Conservation (phyloP, 2,329 filamentous ascomycete genomes). For the Leptosphaerulina australis region DNA sequence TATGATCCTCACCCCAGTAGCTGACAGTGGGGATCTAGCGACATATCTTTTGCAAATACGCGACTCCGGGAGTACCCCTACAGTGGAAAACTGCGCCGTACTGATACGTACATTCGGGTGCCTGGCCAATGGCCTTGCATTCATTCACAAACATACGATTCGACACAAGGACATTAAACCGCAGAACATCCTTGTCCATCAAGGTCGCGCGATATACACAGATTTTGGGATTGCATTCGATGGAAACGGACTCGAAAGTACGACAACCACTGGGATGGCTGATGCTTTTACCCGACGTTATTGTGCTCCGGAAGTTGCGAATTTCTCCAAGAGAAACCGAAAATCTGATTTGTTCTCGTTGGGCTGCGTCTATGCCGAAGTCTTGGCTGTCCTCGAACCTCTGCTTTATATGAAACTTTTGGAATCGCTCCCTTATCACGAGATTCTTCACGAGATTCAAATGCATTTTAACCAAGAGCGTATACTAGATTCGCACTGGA, state of each 20-base stretch:
- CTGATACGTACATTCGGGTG: constrained; percentile 13
- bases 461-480: too few relatives aligned
- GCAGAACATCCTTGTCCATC: constrained; percentile 20
- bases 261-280: background rate
- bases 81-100: background rate
- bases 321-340: constrained; percentile 9
- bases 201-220: background rate
- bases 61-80: too few relatives aligned
- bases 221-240: background rate
- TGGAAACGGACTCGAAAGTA: background rate
- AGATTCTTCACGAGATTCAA: too few relatives aligned
- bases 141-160: constrained; percentile 21
- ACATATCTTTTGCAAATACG: too few relatives aligned
- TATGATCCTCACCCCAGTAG: too few relatives aligned
- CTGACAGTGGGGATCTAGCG: too few relatives aligned
- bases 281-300: too few relatives aligned
- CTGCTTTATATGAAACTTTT: background rate
- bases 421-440: background rate
- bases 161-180: constrained; percentile 32
- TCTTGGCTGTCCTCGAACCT: background rate
- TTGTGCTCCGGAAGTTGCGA: constrained; percentile 22
- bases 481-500: too few relatives aligned
- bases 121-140: constrained; percentile 18
- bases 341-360: constrained; percentile 28
- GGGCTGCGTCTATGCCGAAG: constrained; percentile 27